Evolutionary conservation across 2,329 filamentous ascomycete genomes (phyloP).

Genomic region (Sporothrix pallida): DNA sequence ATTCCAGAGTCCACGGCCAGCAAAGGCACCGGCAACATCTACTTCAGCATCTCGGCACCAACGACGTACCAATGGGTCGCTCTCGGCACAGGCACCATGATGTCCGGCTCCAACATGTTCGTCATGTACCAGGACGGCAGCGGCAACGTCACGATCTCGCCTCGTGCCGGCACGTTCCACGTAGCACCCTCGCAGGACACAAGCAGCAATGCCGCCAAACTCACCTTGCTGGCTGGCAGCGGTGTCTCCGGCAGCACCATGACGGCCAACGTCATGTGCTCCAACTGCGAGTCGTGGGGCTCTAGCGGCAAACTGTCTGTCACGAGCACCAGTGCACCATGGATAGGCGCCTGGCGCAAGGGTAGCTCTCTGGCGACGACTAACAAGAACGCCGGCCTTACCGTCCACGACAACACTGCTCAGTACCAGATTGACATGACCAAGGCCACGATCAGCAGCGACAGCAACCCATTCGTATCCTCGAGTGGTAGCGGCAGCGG

Average conservation of each 20-base stretch:
- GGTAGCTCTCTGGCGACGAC: slow-evolving; percentile 55
- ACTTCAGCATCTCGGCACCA: slow-evolving; percentile 65
- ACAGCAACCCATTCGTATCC: slow-evolving; percentile 59
- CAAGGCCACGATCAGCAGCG: slow-evolving; percentile 52
- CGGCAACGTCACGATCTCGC: slow-evolving; percentile 67
- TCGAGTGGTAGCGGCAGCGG: slow-evolving; percentile 33
- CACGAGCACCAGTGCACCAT: slow-evolving; percentile 49
- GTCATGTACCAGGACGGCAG: slow-evolving; percentile 64
- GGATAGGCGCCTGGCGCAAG: slow-evolving; percentile 62
- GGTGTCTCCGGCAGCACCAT: slow-evolving; percentile 59
- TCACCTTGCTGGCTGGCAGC: slow-evolving; percentile 64
- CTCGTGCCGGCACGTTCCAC: slow-evolving; percentile 57
- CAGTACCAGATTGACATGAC: slow-evolving; percentile 57
- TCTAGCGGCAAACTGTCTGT: slow-evolving; percentile 52
- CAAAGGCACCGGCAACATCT: slow-evolving; percentile 61
- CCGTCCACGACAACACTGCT: slow-evolving; percentile 53
- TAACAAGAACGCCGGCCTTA: slow-evolving; percentile 49
- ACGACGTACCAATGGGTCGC: slow-evolving; percentile 61
- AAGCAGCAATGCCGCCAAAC: slow-evolving; percentile 46
- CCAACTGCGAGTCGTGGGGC: slow-evolving; percentile 58
- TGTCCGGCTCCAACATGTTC: slow-evolving; percentile 66
- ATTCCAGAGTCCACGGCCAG: slow-evolving; percentile 58
- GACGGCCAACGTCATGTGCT: slow-evolving; percentile 64
- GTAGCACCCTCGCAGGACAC: slow-evolving; percentile 54
- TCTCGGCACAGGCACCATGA: slow-evolving; percentile 61